Evolutionary conservation across 805 yeast species (phyloP), one percentile per base, ranked within the genome.

Genomic region (Saccharomyces mikatae): DNA sequence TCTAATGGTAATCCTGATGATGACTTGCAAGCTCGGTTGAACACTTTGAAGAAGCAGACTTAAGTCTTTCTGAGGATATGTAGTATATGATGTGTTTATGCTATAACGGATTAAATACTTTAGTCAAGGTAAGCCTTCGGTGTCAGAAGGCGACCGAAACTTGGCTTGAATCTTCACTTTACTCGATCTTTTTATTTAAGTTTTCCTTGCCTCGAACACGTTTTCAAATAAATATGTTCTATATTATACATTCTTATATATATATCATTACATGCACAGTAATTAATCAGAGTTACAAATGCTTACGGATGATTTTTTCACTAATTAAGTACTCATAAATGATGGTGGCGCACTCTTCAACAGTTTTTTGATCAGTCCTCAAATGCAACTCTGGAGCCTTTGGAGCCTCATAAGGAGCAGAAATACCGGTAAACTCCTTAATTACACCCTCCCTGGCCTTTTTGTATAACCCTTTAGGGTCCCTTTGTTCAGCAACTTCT

Each of bases 321-420:
- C 76, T 76, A 48, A 75, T 72, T 66, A 88, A 78, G 69, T 89
- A 90, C 51, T 82, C 82, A 61, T 80, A 79, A 66, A 91, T 86
- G 60, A 78, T 74, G 61, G 79, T 72, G 31, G 95, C 96, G 65
- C 92, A 82, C 67, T 90, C 87, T 74, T 91, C 97, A 49, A 90
- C 81, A 46, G 86, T 73, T 53, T 77, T 74, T 63, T 82, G 77
- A 67, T 86, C 85, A 55, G 92, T 89, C 62, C 80, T 81, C 68
- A 91, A 74, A 67, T 86, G 91, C 56, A 91, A 77, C 74, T 91
- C 98, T 28, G 98, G 89, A 36, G 72, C 65, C 61, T 79, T 86
- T 51, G 98, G 98, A 2, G 87, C 94, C 76, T 91, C 98, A 71
- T 91, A 91, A 41, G 98, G 98, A 10, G 97, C 97, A 60, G 90